Conservation (phyloP, 2,329 filamentous ascomycete genomes). For the Parascedosporium putredinis region DNA sequence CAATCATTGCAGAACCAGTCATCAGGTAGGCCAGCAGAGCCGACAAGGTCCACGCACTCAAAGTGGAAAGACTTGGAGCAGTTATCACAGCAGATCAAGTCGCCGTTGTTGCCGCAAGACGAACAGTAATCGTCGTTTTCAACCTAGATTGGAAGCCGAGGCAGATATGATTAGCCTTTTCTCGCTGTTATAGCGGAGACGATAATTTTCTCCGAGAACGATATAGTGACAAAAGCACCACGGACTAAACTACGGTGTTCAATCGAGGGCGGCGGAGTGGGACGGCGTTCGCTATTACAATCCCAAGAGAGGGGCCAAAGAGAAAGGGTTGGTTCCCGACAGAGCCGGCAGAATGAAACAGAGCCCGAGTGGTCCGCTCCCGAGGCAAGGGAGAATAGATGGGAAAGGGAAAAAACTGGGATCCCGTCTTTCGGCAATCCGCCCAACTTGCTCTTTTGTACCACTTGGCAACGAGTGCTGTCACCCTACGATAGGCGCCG, state of each 20-base stretch:
- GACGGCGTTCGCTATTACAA: no score
- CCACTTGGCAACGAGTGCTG: no score
- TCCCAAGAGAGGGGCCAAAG: neutral
- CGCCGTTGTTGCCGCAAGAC: conserved; percentile 72
- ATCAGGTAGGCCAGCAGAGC: conserved; percentile 55
- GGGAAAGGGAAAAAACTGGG: neutral
- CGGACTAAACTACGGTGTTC: no score
- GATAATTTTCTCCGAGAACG: no score
- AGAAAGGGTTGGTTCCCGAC: neutral
- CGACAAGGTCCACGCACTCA: conserved; percentile 65
- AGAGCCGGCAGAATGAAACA: neutral
- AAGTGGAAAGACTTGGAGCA: conserved; percentile 88
- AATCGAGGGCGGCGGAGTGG: no score
- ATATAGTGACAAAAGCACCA: neutral
- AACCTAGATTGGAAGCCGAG: conserved; percentile 26
- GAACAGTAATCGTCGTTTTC: conserved; percentile 89
- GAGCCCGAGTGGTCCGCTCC: neutral
- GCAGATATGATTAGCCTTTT: neutral
- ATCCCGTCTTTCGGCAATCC: no score
- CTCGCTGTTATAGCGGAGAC: no score
- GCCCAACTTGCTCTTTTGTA: no score
- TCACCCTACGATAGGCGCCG: neutral
- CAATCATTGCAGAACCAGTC: conserved; percentile 83
- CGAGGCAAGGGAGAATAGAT: neutral
- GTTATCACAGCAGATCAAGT: conserved; percentile 86